These are phyloP conservation scores for Anisogramma anomala DNA, from an alignment of 2,329 filamentous ascomycete species.

Conservation along the genomic window DNA sequence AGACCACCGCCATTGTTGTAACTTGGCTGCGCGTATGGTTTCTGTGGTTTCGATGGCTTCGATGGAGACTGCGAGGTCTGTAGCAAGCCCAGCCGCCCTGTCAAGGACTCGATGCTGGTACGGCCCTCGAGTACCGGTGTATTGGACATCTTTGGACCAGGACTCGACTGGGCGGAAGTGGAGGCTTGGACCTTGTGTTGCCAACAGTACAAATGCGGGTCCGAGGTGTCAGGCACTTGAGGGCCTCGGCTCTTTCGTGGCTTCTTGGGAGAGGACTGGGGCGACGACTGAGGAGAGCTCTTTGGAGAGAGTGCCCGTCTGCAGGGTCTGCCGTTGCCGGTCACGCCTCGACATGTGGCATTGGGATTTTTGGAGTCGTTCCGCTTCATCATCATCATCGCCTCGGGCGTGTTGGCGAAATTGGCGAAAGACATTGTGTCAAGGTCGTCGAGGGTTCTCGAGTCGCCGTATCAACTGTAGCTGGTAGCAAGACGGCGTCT, in stretches of 20 bases:
- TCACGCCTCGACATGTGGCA: conserved; percentile 82
- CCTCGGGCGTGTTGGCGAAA: conserved; percentile 67
- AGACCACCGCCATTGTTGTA: background rate
- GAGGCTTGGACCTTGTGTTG: conserved; percentile 87
- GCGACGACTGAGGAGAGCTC: background rate
- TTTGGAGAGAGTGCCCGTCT: conserved; percentile 47
- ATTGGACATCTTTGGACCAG: conserved; percentile 30
- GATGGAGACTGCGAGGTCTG: conserved; percentile 41
- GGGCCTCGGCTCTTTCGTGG: conserved; percentile 19
- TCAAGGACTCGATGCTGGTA: conserved; percentile 77
- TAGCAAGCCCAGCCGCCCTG: conserved; percentile 66
- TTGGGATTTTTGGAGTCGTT: conserved; percentile 75
- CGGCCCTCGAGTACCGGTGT: conserved; percentile 50
- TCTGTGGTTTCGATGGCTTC: conserved; percentile 15
- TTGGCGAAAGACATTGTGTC: conserved; percentile 45
- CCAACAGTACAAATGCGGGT: conserved; percentile 73
- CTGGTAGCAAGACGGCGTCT: background rate
- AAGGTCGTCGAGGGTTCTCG: conserved; percentile 14
- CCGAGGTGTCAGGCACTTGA: conserved; percentile 38
- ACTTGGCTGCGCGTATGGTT: conserved; percentile 12
- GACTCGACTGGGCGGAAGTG: conserved; percentile 33
- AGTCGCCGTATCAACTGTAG: conserved; percentile 9
- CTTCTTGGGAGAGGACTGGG: conserved; percentile 20
- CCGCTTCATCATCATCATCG: conserved; percentile 60
- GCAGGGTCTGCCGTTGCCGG: conserved; percentile 70